Conservation (phyloP, 352 stramenopile genomes). For the Phytophthora capsici region DNA sequence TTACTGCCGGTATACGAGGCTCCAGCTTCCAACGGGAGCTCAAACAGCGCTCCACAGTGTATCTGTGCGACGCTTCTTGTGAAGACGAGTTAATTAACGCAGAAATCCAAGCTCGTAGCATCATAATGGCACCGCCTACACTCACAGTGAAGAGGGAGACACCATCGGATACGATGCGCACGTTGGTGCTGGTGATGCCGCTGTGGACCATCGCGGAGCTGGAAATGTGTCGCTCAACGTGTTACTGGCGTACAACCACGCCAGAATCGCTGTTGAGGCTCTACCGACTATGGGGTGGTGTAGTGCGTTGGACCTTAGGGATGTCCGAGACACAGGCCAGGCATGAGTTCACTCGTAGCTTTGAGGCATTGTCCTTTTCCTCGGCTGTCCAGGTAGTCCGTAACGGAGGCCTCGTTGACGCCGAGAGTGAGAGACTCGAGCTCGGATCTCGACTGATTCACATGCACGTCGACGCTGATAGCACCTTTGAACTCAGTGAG, state of each 20-base stretch:
- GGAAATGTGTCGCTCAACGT: constrained; percentile 37
- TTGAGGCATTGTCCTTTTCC: constrained; percentile 23
- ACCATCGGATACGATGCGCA: constrained; percentile 13
- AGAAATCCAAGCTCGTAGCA: constrained; percentile 30
- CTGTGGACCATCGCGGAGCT: constrained; percentile 46
- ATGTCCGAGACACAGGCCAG: constrained; percentile 21
- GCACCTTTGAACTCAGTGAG: constrained; percentile 38
- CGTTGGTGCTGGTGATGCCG: constrained; percentile 41
- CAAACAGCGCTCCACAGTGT: constrained; percentile 28
- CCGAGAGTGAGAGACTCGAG: constrained; percentile 2
- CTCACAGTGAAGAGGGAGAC: constrained; percentile 2
- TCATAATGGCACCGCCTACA: constrained; percentile 26
- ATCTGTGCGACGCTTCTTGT: constrained; percentile 37
- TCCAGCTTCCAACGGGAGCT: constrained; percentile 39
- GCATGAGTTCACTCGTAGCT: constrained; percentile 27
- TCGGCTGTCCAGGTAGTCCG: constrained; percentile 24
- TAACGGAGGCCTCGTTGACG: constrained; percentile 18
- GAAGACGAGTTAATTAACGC: background rate
- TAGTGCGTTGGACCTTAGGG: constrained; percentile 35
- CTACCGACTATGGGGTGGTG: constrained; percentile 43
- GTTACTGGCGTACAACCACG: constrained; percentile 29
- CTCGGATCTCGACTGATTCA: constrained; percentile 37
- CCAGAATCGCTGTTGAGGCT: constrained; percentile 32
- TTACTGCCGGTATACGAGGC: constrained; percentile 27
- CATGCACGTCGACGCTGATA: constrained; percentile 39